Conservation (phyloP, 2,329 filamentous ascomycete species). For the Elsinoe necatrix region DNA sequence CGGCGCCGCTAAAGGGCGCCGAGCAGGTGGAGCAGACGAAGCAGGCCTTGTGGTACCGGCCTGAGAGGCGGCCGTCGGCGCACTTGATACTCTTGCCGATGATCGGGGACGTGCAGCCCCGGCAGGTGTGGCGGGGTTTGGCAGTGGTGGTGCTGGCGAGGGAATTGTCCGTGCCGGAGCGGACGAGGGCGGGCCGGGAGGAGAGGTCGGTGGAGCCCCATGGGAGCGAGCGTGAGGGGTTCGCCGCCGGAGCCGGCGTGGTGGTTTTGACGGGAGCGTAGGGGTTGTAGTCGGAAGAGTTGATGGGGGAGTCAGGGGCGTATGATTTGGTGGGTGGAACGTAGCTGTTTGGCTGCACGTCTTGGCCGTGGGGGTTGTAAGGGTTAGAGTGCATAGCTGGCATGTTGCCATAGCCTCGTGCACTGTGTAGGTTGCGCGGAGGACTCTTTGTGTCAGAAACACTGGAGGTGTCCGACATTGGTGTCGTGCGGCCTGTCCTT, state of each 20-base stretch:
- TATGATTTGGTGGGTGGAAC: conserved; percentile 10
- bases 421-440: conserved; percentile 1
- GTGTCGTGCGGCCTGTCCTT: conserved; percentile 25
- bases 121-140: conserved; percentile 55
- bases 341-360: not conserved
- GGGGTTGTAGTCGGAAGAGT: not conserved
- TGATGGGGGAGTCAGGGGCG: not conserved
- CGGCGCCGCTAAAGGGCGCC: conserved; percentile 71
- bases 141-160: conserved; percentile 28
- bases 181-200: conserved; percentile 20
- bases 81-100: conserved; percentile 88
- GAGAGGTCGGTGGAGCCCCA: not conserved
- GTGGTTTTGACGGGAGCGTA: conserved; percentile 5
- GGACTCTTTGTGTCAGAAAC: conserved; percentile 15
- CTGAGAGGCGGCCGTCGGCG: conserved; percentile 82
- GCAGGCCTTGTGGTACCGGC: conserved; percentile 89
- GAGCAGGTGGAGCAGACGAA: conserved; percentile 84
- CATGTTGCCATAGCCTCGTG: conserved; percentile 1
- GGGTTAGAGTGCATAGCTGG: conserved; percentile 3
- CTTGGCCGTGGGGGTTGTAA: conserved; percentile 11
- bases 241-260: conserved; percentile 7
- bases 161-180: conserved; percentile 18
- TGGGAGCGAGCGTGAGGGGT: conserved; percentile 11
- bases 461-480: conserved; percentile 27
- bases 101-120: conserved; percentile 70